Evolutionary conservation across 257 asterid genomes (phyloP).

Genomic region (Plantago ovata): DNA sequence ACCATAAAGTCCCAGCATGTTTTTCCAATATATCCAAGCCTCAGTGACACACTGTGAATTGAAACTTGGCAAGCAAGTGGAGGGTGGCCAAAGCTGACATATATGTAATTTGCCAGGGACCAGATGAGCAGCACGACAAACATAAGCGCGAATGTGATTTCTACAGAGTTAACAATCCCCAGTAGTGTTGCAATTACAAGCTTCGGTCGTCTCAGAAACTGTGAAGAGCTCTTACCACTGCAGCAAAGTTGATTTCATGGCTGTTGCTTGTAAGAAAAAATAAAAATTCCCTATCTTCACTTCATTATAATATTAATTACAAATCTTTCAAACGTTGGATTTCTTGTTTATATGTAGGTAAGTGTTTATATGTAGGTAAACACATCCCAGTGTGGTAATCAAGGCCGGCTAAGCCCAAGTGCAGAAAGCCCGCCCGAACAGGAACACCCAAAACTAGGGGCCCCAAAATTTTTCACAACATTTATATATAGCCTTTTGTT

Average conservation of each 20-base stretch:
- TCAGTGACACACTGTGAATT: constrained; percentile 37
- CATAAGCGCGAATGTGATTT: constrained; percentile 45
- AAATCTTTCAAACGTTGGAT: constrained; percentile 37
- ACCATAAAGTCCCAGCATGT: constrained; percentile 52
- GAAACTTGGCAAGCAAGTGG: constrained; percentile 48
- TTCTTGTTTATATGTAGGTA: no score
- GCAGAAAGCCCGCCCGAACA: no score
- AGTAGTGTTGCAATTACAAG: constrained; percentile 48
- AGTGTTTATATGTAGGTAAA: constrained; percentile 47
- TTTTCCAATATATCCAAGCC: constrained; percentile 55
- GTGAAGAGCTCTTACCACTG: constrained; percentile 29
- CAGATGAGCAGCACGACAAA: constrained; percentile 47
- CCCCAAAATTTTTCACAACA: no score
- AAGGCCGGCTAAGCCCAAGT: no score
- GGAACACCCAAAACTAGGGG: no score
- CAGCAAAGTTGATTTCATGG: no score
- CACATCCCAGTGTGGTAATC: constrained; percentile 56
- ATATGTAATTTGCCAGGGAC: constrained; percentile 45
- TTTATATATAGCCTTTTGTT: no score
- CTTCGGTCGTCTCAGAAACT: constrained; percentile 35
- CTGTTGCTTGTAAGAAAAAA: no score
- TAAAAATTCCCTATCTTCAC: no score
- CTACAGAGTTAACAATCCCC: constrained; percentile 43
- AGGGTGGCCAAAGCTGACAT: constrained; percentile 37
- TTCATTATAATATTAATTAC: no score